Evolutionary conservation across 495 filamentous ascomycete species (phyloP).

Genomic region (Aspergillus saccharolyticus): DNA sequence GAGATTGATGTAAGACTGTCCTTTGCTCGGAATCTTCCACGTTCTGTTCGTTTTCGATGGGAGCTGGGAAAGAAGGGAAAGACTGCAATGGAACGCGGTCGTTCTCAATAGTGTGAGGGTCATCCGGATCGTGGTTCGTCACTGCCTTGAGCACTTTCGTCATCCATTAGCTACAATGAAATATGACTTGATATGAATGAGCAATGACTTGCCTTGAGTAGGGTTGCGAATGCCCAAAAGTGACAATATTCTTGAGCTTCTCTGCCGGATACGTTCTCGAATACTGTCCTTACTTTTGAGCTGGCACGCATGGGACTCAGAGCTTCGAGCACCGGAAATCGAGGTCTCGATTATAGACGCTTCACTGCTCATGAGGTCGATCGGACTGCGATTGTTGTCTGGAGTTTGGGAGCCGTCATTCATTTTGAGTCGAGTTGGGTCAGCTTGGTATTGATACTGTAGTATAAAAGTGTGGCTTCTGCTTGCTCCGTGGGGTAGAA

Average conservation of each 20-base stretch:
- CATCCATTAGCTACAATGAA: background rate
- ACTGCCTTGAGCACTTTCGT: background rate
- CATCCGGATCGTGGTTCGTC: background rate
- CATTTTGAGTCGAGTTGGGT: background rate
- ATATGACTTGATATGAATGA: background rate
- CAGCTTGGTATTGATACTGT: background rate
- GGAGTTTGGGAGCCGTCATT: background rate
- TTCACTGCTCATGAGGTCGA: background rate
- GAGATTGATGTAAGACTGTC: background rate
- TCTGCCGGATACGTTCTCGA: conserved; percentile 25
- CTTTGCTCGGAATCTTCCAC: background rate
- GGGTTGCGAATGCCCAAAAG: conserved; percentile 28
- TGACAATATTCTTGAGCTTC: conserved; percentile 37
- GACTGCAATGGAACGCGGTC: conserved; percentile 1
- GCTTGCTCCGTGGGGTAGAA: background rate
- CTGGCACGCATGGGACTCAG: conserved; percentile 14
- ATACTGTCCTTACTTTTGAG: conserved; percentile 15
- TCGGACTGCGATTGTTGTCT: background rate
- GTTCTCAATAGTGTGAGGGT: background rate
- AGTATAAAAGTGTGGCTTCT: background rate
- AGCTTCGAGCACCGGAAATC: conserved; percentile 25
- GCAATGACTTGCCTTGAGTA: conserved; percentile 15
- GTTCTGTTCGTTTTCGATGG: background rate
- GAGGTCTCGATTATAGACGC: conserved; percentile 10
- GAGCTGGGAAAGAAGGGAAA: background rate